Evolutionary conservation across 2,329 filamentous ascomycete genomes (phyloP), one percentile per base, ranked within the genome.

Genomic region (Lomentospora prolificans): DNA sequence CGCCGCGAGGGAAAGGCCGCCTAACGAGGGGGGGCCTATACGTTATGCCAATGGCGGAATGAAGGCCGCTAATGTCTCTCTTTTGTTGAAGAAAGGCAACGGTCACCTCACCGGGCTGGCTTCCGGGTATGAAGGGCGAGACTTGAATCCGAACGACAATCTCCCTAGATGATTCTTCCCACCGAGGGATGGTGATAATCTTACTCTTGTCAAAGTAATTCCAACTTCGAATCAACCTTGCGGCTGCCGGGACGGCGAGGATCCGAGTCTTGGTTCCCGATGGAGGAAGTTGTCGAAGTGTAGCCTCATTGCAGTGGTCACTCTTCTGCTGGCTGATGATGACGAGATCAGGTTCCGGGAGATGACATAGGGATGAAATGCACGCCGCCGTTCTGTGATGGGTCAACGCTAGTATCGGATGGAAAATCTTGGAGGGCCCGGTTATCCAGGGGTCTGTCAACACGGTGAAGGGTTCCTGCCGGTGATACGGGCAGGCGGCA

Each of bases 361-460:
- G 63, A 46, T 75, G 67, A 19, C 64, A 58, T 4, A 75, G 65
- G 0, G 82, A 82, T 0, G 74, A 69, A 57, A 89, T 75, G 60
- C 78, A 82, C 50, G 82, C 72, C 25, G 73, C 72, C 17, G 74
- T 67, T 46, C 72, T 81, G 59, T 82, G 82, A 50, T 74, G 74
- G 2, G 82, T 77, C 39, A 75, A 76, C 19, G 82, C 83, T 66
- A 88, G 83, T 63, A 75, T 77, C 27, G 79, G 73, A 62, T 82
- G 81, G 62, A 81, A 74, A 59, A 85, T 78, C 55, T 78, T 79
- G 9, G 82, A 81, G 3, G 78, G 70, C 0, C 83, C 82, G 9
- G 74, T 72, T 30, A 89, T 74, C 82, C 85, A 89, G 3, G 87
- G 87, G 65, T 91, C 86, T 53, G 90, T 69, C 41, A 90, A 75